phyloP scores from a whole-genome alignment of 1,284 basidiomycete genomes.

The Cutaneotrichosporon dermatis region DNA sequence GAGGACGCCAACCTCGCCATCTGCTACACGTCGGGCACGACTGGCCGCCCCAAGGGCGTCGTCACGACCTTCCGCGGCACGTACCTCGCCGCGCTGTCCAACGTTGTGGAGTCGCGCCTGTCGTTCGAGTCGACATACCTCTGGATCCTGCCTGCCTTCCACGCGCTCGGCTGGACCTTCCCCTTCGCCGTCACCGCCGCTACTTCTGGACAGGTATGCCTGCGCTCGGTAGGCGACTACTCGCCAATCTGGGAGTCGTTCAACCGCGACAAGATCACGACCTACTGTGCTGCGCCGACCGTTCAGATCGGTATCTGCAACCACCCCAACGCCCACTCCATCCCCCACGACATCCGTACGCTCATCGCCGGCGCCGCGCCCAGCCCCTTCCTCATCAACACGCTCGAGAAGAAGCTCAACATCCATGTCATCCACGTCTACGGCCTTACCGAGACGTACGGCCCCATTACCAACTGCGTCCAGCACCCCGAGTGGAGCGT shows the following conservation, averaged over 20 bases:
- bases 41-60: slow-evolving; percentile 20
- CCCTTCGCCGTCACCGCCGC: slow-evolving; percentile 17
- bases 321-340: slow-evolving; percentile 8
- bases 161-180: slow-evolving; percentile 21
- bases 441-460: slow-evolving; percentile 54
- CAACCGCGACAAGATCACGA: slow-evolving; percentile 12
- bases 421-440: slow-evolving; percentile 43
- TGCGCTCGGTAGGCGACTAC: slow-evolving; percentile 21
- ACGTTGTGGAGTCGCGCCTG: slow-evolving; percentile 14
- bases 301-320: slow-evolving; percentile 22
- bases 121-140: slow-evolving; percentile 30
- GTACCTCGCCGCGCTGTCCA: slow-evolving; percentile 16
- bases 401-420: slow-evolving; percentile 22
- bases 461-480: slow-evolving; percentile 16
- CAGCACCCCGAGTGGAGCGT: slow-evolving; percentile 15
- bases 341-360: slow-evolving; percentile 16
- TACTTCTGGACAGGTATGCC: slow-evolving; percentile 15
- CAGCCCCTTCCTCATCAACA: slow-evolving; percentile 17
- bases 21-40: slow-evolving; percentile 23
- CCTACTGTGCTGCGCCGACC: slow-evolving; percentile 17
- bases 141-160: slow-evolving; percentile 29
- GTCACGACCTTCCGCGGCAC: slow-evolving; percentile 19
- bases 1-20: slow-evolving; percentile 18
- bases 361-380: slow-evolving; percentile 18
- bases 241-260: slow-evolving; percentile 17